A percentile compares a stretch with the other conserved stretches of the same genome.
phyloP scores from a whole-genome alignment of 139 green algal genomes.

The Micromonas commoda region DNA sequence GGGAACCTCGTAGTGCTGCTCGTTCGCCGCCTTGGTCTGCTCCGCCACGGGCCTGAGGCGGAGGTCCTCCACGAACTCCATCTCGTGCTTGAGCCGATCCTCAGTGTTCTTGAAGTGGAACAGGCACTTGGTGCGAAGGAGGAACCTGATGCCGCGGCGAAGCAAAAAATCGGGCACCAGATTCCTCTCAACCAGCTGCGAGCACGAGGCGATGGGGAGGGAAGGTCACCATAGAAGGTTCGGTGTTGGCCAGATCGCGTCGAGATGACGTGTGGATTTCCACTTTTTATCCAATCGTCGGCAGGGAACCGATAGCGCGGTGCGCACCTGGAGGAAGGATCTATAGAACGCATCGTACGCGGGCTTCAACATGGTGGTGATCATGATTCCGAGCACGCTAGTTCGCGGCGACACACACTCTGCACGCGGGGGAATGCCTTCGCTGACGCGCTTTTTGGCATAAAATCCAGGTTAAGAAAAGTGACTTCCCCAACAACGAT shows the following conservation, averaged over 20 bases:
- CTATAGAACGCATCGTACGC: neutral
- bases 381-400: neutral
- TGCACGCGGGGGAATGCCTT: too few species aligned
- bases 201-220: neutral
- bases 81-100: constrained; percentile 10
- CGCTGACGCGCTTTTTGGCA: too few species aligned
- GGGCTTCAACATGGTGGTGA: neutral
- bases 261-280: too few species aligned
- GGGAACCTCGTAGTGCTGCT: constrained; percentile 90
- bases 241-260: too few species aligned
- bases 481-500: too few species aligned
- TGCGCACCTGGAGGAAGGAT: neutral
- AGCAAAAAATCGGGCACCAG: constrained; percentile 65
- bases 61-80: constrained; percentile 52
- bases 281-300: too few species aligned
- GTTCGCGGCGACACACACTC: too few species aligned
- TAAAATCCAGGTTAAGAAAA: too few species aligned
- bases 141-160: constrained; percentile 56
- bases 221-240: neutral
- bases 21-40: constrained; percentile 77
- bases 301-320: too few species aligned
- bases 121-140: constrained; percentile 43
- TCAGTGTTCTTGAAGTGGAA: neutral
- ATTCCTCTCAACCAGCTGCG: constrained; percentile 47
- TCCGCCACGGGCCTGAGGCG: constrained; percentile 71